phyloP scores from a whole-genome alignment of 192 early-diverging fungal species.

The Phycomyces blakesleeanus region DNA sequence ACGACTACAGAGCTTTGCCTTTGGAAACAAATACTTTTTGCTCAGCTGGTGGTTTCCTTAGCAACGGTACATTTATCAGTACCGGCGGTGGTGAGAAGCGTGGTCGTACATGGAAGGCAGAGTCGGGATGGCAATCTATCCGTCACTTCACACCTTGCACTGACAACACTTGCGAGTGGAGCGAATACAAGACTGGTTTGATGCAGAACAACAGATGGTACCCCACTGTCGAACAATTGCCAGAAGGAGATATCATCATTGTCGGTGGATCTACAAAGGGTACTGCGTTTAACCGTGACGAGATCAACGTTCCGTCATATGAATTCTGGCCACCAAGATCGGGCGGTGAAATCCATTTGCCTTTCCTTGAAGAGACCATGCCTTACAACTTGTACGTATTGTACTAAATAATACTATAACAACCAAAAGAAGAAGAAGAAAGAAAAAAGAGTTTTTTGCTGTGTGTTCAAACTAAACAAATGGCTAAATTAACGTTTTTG shows the following conservation, averaged over 20 bases:
- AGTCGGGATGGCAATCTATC: constrained; percentile 40
- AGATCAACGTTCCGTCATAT: constrained; percentile 42
- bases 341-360: constrained; percentile 32
- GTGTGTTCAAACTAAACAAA: too few relatives aligned
- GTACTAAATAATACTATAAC: neutral
- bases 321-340: constrained; percentile 39
- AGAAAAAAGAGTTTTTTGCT: too few relatives aligned
- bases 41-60: constrained; percentile 53
- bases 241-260: constrained; percentile 50
- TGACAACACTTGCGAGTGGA: constrained; percentile 43
- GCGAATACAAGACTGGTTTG: constrained; percentile 31
- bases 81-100: constrained; percentile 46
- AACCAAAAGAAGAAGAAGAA: too few relatives aligned
- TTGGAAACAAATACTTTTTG: constrained; percentile 55
- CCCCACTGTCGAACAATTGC: constrained; percentile 38
- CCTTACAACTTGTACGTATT: constrained; percentile 33
- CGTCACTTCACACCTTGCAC: constrained; percentile 46
- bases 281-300: constrained; percentile 38
- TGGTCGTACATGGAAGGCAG: constrained; percentile 34
- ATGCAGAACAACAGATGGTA: constrained; percentile 40
- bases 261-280: constrained; percentile 51
- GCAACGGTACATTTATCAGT: constrained; percentile 50
- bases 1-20: constrained; percentile 40
- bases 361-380: constrained; percentile 42
- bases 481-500: too few relatives aligned